A percentile compares a stretch with the other conserved stretches of the same genome.
phyloP scores from a whole-genome alignment of 2,329 filamentous ascomycete species.

The Alternaria sp. region DNA sequence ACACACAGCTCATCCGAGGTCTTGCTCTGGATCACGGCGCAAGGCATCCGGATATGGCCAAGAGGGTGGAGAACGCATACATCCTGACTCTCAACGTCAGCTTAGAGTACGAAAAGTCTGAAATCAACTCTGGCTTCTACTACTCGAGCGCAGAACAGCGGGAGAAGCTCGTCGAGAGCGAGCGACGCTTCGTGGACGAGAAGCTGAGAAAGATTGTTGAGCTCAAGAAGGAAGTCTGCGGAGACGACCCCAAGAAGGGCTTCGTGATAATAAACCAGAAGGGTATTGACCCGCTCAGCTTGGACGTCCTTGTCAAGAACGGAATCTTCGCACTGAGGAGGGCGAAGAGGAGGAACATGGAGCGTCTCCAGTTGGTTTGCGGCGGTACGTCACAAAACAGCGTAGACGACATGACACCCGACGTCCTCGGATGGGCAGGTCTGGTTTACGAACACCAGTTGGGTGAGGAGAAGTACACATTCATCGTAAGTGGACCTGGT shows the following conservation, averaged over 20 bases:
- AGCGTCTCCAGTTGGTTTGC: conserved; percentile 92
- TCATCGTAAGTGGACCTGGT: conserved; percentile 62
- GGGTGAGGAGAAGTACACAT: conserved; percentile 99
- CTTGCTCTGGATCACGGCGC: conserved; percentile 94
- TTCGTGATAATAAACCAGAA: conserved; percentile 99
- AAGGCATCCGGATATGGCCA: conserved; percentile 97
- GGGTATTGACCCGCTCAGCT: conserved; percentile 93
- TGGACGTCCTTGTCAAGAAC: conserved; percentile 97
- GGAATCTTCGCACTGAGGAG: conserved; percentile 92
- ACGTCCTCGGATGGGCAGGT: conserved; percentile 93
- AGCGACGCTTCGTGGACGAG: conserved; percentile 92
- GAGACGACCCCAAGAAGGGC: conserved; percentile 88
- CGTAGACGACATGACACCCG: conserved; percentile 87
- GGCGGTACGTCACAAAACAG: conserved; percentile 93
- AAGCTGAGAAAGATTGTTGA: conserved; percentile 98
- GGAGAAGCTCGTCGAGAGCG: conserved; percentile 97
- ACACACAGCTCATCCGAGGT: conserved; percentile 94
- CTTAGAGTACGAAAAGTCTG: conserved; percentile 97
- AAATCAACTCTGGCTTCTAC: conserved; percentile 99
- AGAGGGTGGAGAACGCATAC: conserved; percentile 91
- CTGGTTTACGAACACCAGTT: conserved; percentile 96
- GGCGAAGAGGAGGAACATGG: conserved; percentile 99
- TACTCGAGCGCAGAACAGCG: conserved; percentile 96
- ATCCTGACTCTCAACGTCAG: conserved; percentile 96
- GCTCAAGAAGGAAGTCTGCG: conserved; percentile 96